Percentiles rank a stretch among this genome's conserved stretches.
These are phyloP conservation scores for Amanita pseudoporphyria DNA, from an alignment of 768 basidiomycete genomes.

Conservation along the genomic window DNA sequence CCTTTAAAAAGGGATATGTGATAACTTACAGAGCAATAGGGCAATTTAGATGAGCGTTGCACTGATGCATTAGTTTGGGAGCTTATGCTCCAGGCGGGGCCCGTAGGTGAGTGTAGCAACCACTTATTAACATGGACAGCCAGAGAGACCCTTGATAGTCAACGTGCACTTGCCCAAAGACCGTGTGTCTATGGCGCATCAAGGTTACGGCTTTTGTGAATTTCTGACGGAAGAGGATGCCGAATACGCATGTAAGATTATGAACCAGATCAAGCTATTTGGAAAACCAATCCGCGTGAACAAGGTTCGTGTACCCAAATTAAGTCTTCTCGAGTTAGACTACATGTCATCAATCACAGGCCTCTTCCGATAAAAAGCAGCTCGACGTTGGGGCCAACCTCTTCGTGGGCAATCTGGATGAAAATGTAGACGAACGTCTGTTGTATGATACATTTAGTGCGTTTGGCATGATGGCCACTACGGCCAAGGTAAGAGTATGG, in stretches of 20 bases:
- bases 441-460: constrained; percentile 94
- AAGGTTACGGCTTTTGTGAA: constrained; percentile 99
- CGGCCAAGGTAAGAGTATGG: constrained; percentile 59
- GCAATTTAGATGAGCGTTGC: constrained; percentile 93
- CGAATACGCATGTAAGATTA: constrained; percentile 99
- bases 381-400: constrained; percentile 96
- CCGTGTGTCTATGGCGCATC: constrained; percentile 95
- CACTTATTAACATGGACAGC: neutral
- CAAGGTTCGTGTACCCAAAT: constrained; percentile 57
- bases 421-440: constrained; percentile 87
- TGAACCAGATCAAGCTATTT: constrained; percentile 99
- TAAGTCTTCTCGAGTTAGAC: constrained; percentile 7
- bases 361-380: constrained; percentile 97
- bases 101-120: constrained; percentile 64
- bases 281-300: constrained; percentile 98
- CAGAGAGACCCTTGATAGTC: constrained; percentile 36
- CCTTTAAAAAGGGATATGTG: neutral
- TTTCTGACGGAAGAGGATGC: constrained; percentile 98
- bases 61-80: constrained; percentile 96
- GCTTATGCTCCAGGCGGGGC: constrained; percentile 98
- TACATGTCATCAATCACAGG: constrained; percentile 36
- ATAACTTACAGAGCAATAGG: constrained; percentile 35
- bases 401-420: constrained; percentile 93
- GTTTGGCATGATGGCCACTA: constrained; percentile 88
- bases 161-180: constrained; percentile 99